phyloP scores from a whole-genome alignment of 2,329 filamentous ascomycete species.

The Colletotrichum abscissum region DNA sequence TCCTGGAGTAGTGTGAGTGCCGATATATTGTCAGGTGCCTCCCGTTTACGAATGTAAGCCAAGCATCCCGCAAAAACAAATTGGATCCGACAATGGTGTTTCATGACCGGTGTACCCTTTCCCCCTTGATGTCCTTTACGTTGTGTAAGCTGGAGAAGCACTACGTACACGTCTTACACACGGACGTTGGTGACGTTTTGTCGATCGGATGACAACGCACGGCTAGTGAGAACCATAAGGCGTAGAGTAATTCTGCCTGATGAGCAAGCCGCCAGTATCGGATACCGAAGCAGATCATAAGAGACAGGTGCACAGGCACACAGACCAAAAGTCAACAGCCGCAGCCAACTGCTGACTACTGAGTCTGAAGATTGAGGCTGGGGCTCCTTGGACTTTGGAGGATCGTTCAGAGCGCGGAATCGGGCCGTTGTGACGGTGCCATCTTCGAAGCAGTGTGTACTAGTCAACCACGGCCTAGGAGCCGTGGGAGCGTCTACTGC shows the following conservation, averaged over 20 bases:
- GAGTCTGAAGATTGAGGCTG: not conserved
- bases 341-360: not conserved
- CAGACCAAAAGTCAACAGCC: not conserved
- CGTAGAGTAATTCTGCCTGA: not conserved
- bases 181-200: slow-evolving; percentile 5
- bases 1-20: not conserved
- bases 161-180: not conserved
- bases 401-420: not conserved
- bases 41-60: not conserved
- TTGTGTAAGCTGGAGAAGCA: not conserved
- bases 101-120: not conserved
- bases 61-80: not conserved
- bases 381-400: not conserved
- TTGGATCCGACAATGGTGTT: slow-evolving; percentile 4
- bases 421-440: slow-evolving; percentile 1
- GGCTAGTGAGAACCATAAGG: not conserved
- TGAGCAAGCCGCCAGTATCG: not conserved
- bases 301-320: not conserved
- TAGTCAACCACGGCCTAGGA: not conserved
- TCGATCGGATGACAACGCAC: slow-evolving; percentile 11
- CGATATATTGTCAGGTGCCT: not conserved
- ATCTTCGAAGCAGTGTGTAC: not conserved
- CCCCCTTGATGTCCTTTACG: not conserved
- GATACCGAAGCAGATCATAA: not conserved
- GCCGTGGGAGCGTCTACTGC: not conserved